Base-by-base conservation (phyloP, 306 rosid genomes). In the Carpinus viminea region DNA sequence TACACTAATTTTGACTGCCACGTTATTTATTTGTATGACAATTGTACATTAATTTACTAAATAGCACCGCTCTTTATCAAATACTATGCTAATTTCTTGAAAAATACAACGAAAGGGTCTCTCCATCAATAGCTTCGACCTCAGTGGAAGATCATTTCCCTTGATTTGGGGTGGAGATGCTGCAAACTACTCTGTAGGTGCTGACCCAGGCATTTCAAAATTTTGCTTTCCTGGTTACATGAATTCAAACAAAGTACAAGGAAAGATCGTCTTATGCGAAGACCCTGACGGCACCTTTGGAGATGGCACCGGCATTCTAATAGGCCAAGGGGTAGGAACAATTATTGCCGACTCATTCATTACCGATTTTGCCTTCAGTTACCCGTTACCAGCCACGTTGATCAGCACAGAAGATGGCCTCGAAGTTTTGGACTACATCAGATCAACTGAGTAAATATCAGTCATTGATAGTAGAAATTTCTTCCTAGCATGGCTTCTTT, bases 91-190 rank as follows among this genome's bases (percentile, higher is more conserved):
- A n/a, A 47, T 50, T 16, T 11, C 65, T 50, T 46, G 48, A 62
- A 48, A 15, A 53, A 26, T 45, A 21, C 21, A 55, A 65, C 59
- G 75, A 51, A 85, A 85, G 81, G 88, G 85, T 12, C 34, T 78
- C 47, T 71, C 79, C 6, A 47, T 82, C 34, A 82, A 82, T 55
- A 75, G 68, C 75, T 85, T 78, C 4, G 46, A 75, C 20, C 72
- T 82, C 12, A 15, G 57, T 46, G 83, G 77, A 17, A 17, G 11
- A 12, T 21, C 76, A 4, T 59, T n/a, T 59, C 83, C 86, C 17
- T 43, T 81, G 71, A 78, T 81, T 34, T 81, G 79, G 85, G 85
- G 70, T 43, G 88, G 85, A 62, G 83, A 85, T 55, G 84, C 84
- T 47, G 84, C 84, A 72, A 84, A 84, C 66, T 74, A 54, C 83